Evolutionary conservation across 2,329 filamentous ascomycete species (phyloP).

Genomic region (Aureobasidium namibiae): DNA sequence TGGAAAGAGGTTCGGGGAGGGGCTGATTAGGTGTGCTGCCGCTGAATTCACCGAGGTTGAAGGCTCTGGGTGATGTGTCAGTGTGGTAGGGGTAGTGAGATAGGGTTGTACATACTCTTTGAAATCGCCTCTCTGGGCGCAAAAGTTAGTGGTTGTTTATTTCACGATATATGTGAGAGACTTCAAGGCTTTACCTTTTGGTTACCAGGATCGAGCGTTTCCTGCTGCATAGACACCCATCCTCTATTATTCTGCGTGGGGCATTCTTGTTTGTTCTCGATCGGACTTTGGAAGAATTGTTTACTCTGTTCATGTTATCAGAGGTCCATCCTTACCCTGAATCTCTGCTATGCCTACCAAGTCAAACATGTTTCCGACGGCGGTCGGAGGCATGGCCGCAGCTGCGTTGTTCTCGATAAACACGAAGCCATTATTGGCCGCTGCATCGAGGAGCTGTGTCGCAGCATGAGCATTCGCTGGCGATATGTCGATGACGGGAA

Average conservation of each 20-base stretch:
- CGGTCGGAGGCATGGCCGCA: conserved; percentile 49
- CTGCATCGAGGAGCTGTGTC: conserved; percentile 66
- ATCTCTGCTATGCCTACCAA: conserved; percentile 46
- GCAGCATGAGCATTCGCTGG: conserved; percentile 52
- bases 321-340: too few species aligned
- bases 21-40: conserved; percentile 63
- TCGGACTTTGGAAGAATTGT: conserved; percentile 62
- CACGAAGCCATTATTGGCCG: conserved; percentile 76
- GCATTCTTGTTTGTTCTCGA: conserved; percentile 65
- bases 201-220: conserved; percentile 76
- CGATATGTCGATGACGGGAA: conserved; percentile 79
- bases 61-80: conserved; percentile 51
- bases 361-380: conserved; percentile 64
- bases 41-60: conserved; percentile 80
- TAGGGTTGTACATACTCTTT: conserved; percentile 58
- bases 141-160: neutral
- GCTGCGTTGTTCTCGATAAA: conserved; percentile 69
- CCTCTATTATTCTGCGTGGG: conserved; percentile 69
- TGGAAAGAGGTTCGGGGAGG: conserved; percentile 56
- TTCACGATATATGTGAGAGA: neutral
- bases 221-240: conserved; percentile 80
- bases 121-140: conserved; percentile 62
- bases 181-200: conserved; percentile 60
- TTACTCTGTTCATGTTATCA: conserved; percentile 11
- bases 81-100: neutral